Conservation (phyloP, 2,329 filamentous ascomycete genomes). For the Elsinoe batatas region DNA sequence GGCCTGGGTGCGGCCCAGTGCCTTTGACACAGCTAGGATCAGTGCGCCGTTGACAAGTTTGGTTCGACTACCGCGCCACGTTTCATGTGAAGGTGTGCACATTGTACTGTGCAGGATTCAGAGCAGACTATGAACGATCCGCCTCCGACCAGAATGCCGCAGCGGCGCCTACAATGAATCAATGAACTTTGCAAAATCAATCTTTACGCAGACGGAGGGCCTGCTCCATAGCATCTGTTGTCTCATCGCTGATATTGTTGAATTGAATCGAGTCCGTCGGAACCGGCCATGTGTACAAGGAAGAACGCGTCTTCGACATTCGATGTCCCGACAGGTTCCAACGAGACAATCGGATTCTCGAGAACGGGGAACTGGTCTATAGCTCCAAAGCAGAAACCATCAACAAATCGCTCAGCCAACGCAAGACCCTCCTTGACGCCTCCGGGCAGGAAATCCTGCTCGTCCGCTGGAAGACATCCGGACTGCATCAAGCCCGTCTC, state of each 20-base stretch:
- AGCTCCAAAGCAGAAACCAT: background rate
- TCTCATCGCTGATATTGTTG: slow-evolving; percentile 12
- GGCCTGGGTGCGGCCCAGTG: no score
- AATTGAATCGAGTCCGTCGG: slow-evolving; percentile 15
- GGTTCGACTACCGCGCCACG: no score
- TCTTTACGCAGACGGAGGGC: background rate
- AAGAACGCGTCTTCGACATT: background rate
- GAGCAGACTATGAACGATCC: no score
- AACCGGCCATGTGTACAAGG: background rate
- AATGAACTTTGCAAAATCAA: background rate
- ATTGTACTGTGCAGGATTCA: no score
- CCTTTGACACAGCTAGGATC: no score
- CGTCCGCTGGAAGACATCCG: background rate
- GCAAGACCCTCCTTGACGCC: background rate
- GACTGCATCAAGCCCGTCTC: background rate
- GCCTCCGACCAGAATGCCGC: no score
- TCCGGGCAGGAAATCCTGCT: background rate
- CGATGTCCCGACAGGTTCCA: background rate
- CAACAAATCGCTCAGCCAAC: background rate
- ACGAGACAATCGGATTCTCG: background rate
- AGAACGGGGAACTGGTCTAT: background rate
- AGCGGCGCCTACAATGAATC: no score
- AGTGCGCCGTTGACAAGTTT: no score
- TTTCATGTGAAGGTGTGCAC: no score
- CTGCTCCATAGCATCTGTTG: slow-evolving; percentile 13